Evolutionary conservation across 1,139 yeast species (phyloP), one percentile per base, ranked within the genome.

Genomic region (Hanseniaspora gamundiae): DNA sequence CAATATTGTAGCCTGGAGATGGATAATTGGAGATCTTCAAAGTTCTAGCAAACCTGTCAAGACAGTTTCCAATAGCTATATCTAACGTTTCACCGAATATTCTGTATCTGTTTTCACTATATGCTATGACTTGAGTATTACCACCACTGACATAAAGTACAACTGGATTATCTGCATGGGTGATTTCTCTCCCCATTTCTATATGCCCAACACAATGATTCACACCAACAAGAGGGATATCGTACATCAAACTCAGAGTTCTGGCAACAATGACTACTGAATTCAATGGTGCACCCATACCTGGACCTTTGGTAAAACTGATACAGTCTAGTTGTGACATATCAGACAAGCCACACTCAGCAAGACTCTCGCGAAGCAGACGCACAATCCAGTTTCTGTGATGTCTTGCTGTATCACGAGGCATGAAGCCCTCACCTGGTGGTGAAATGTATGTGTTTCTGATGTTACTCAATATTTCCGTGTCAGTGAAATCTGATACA

Each of bases 201-300:
- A 91, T 91, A 62, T 91, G 98, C 0, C 98, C 99, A 22, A 91
- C 78, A 64, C 99, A 91, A 61, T 91, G 98, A 56, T 91, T 93
- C 1, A 93, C 98, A 0, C 97, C 98, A 4, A 91, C 81, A 33
- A 91, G 61, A 0, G 98, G 98, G 27, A 83, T 67, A 5, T 74
- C 59, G 94, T 95, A 87, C 55, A 91, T 59, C 52, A 81, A 78
- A 17, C 91, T 70, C 40, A 88, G 66, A 0, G 96, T 80, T 56
- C 99, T 70, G 2, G 98, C 98, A 1, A 94, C 94, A 39, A 91
- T 70, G 2, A 83, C 97, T 35, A 87, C 96, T 50, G 93, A 78
- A 55, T 91, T 95, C 47, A 91, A 67, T 0, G 98, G 99, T 1
- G 97, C 97, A 2, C 98, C 99, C 98, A 91, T 93, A 1, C 99